Conservation (phyloP, 169 alveolate genomes). For the Plasmodium coatneyi region DNA sequence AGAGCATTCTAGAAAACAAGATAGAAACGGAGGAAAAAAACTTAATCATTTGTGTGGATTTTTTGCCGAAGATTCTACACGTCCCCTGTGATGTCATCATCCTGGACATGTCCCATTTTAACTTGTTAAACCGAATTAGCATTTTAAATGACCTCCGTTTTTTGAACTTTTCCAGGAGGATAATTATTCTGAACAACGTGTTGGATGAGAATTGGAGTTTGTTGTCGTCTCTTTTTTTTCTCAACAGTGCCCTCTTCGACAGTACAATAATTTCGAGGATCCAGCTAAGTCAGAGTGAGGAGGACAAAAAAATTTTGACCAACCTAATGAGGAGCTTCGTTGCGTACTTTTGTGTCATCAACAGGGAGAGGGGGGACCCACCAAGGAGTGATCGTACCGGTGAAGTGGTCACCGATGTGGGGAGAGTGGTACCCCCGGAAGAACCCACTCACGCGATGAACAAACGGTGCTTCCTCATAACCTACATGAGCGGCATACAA, state of each 20-base stretch:
- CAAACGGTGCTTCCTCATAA: slow-evolving; percentile 8
- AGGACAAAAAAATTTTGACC: background rate
- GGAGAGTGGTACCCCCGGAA: background rate
- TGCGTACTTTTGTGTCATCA: slow-evolving; percentile 5
- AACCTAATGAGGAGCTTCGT: slow-evolving; percentile 9
- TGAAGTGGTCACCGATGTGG: background rate
- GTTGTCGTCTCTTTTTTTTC: slow-evolving; percentile 17
- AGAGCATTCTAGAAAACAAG: slow-evolving; percentile 3
- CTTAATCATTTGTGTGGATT: slow-evolving; percentile 65
- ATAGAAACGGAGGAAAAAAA: background rate
- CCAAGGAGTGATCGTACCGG: background rate
- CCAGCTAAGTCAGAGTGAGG: slow-evolving; percentile 4
- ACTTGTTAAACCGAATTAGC: slow-evolving; percentile 23
- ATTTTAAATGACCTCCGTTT: slow-evolving; percentile 40
- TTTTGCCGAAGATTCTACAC: slow-evolving; percentile 57
- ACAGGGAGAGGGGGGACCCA: background rate
- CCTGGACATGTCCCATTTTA: slow-evolving; percentile 57
- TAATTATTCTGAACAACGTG: slow-evolving; percentile 20
- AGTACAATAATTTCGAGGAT: background rate
- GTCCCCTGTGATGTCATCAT: slow-evolving; percentile 27
- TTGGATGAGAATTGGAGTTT: slow-evolving; percentile 43
- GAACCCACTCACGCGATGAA: background rate
- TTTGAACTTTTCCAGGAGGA: slow-evolving; percentile 23
- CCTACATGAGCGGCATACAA: slow-evolving; percentile 72
- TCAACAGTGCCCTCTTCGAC: background rate